These are phyloP conservation scores for Aegilops bicornis DNA, from an alignment of 176 grass and related monocot species.

Conservation along the genomic window DNA sequence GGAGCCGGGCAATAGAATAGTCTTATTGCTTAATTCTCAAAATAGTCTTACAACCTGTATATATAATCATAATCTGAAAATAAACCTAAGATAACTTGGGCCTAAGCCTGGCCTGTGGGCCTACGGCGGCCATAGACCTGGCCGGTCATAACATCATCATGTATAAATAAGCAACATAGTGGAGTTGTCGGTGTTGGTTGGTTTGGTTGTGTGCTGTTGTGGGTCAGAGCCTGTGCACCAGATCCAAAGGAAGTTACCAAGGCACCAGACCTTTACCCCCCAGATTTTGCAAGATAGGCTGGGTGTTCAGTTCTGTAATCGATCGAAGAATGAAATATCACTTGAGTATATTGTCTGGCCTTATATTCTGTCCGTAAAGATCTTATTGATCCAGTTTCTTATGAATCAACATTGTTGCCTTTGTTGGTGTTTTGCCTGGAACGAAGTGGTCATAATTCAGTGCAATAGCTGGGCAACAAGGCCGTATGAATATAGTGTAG, in stretches of 20 bases:
- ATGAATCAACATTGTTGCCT: not conserved
- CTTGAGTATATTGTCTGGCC: too few relatives aligned
- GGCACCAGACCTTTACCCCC: not conserved
- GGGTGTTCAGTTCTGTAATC: not conserved
- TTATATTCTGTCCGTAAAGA: not conserved
- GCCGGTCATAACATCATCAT: too few relatives aligned
- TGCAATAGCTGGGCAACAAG: not conserved
- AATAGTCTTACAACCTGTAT: too few relatives aligned
- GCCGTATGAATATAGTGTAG: not conserved
- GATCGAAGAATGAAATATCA: not conserved
- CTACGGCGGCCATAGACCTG: too few relatives aligned
- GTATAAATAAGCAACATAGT: not conserved
- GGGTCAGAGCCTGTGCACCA: not conserved
- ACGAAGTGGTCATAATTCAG: not conserved
- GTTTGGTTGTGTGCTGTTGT: not conserved
- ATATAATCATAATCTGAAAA: too few relatives aligned
- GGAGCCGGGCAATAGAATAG: too few relatives aligned
- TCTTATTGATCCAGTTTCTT: not conserved
- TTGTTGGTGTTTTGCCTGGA: not conserved
- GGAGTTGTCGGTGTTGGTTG: not conserved
- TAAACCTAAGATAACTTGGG: too few relatives aligned
- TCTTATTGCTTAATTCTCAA: too few relatives aligned
- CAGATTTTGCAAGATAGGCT: not conserved
- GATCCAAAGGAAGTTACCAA: not conserved
- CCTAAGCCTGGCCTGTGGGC: too few relatives aligned